phyloP scores from a whole-genome alignment of 495 filamentous ascomycete genomes.

The Hypoxylon cercidicola region DNA sequence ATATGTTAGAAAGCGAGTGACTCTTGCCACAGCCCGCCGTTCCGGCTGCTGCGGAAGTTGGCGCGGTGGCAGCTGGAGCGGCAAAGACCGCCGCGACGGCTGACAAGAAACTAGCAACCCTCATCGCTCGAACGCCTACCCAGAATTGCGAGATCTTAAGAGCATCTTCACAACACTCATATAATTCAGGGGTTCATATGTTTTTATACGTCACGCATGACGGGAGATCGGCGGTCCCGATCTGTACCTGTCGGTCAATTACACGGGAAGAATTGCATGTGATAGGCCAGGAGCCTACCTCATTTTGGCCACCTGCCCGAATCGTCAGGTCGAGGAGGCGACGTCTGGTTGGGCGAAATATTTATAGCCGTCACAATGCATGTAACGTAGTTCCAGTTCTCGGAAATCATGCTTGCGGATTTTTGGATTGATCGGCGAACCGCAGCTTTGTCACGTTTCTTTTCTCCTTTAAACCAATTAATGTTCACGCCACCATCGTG shows the following conservation, averaged over 20 bases:
- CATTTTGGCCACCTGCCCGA: slow-evolving; percentile 31
- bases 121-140: slow-evolving; percentile 20
- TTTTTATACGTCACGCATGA: slow-evolving; percentile 11
- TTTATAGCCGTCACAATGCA: slow-evolving; percentile 12
- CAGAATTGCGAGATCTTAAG: neutral
- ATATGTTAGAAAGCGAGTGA: slow-evolving; percentile 35
- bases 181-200: slow-evolving; percentile 25
- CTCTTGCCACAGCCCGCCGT: slow-evolving; percentile 40
- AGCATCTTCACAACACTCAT: neutral
- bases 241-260: slow-evolving; percentile 24
- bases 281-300: slow-evolving; percentile 17
- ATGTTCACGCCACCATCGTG: no score
- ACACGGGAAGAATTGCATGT: slow-evolving; percentile 22
- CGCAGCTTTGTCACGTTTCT: no score
- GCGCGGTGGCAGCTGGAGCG: slow-evolving; percentile 8
- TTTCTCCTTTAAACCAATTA: no score
- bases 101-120: slow-evolving; percentile 12
- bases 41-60: slow-evolving; percentile 18
- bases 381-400: slow-evolving; percentile 28
- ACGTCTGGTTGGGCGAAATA: slow-evolving; percentile 24
- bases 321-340: slow-evolving; percentile 18
- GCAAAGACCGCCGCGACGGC: slow-evolving; percentile 11
- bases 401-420: neutral
- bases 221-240: slow-evolving; percentile 27
- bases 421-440: neutral